Percentiles rank a stretch among this genome's conserved stretches.
Evolutionary conservation across 768 basidiomycete species (phyloP).

Genomic region (Filobasidium wieringae): DNA sequence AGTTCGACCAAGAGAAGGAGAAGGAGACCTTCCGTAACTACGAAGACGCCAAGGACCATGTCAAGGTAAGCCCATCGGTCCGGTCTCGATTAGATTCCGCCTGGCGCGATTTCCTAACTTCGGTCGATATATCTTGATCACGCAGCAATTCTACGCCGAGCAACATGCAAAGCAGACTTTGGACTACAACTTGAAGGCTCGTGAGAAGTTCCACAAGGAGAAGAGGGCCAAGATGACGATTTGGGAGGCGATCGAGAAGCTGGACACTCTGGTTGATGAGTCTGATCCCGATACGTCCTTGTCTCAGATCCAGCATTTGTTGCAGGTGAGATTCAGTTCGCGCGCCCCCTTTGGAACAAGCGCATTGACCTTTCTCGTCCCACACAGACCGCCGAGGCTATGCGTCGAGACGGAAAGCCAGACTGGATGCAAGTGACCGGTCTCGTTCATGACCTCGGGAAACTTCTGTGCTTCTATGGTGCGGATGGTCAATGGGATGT

Average conservation of each 20-base stretch:
- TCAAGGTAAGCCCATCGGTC: conserved; percentile 17
- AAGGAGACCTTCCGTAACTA: conserved; percentile 34
- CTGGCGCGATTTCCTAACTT: too few species aligned
- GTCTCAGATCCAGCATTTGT: conserved; percentile 75
- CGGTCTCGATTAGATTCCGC: not conserved
- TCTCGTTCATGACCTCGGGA: conserved; percentile 79
- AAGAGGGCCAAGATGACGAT: conserved; percentile 57
- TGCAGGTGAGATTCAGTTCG: conserved; percentile 52
- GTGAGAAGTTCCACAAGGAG: conserved; percentile 58
- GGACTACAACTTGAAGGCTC: conserved; percentile 63
- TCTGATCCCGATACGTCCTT: conserved; percentile 59
- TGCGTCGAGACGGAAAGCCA: conserved; percentile 38
- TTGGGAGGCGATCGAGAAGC: conserved; percentile 44
- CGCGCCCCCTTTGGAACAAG: too few species aligned
- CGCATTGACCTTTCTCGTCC: not conserved
- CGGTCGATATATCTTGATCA: too few species aligned
- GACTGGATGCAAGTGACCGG: conserved; percentile 51
- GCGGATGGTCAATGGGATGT: conserved; percentile 79
- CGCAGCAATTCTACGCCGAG: conserved; percentile 39
- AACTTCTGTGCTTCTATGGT: conserved; percentile 63
- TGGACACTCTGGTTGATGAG: conserved; percentile 77
- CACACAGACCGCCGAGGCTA: conserved; percentile 34
- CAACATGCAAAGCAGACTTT: conserved; percentile 61
- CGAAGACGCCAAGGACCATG: conserved; percentile 32
- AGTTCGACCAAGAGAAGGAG: conserved; percentile 33